phyloP scores from a whole-genome alignment of 805 yeast species.

The Yarrowia sp. region DNA sequence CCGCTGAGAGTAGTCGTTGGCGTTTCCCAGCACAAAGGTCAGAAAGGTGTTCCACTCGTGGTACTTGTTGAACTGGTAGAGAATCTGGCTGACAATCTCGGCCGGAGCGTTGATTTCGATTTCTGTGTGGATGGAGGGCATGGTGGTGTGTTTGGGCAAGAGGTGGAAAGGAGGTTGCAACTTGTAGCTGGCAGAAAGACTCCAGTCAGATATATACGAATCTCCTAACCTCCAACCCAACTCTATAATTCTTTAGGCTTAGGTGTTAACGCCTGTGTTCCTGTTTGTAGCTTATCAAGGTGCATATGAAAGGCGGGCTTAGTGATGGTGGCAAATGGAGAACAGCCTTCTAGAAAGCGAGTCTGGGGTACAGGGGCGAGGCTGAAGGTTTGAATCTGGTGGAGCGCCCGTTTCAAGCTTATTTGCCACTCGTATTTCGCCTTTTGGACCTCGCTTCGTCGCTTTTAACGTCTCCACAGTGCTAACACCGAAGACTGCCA shows the following conservation, averaged over 20 bases:
- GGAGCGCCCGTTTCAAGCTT: too few relatives aligned
- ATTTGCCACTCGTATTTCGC: too few relatives aligned
- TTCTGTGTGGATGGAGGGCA: conserved; percentile 14
- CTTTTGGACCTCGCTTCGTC: too few relatives aligned
- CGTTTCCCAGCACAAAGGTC: conserved; percentile 8
- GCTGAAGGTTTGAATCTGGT: too few relatives aligned
- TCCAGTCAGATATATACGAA: background rate
- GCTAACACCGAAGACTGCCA: background rate
- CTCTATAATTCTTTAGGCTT: conserved; percentile 6
- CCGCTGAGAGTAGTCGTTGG: conserved; percentile 6
- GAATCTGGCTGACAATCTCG: conserved; percentile 26
- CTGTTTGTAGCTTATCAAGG: background rate
- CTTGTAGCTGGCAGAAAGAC: background rate
- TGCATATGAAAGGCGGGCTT: conserved; percentile 19
- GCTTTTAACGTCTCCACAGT: too few relatives aligned
- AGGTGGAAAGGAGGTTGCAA: background rate
- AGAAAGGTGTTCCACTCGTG: conserved; percentile 29
- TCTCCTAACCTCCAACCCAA: background rate
- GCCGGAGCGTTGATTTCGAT: conserved; percentile 37
- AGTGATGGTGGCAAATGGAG: background rate
- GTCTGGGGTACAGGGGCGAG: too few relatives aligned
- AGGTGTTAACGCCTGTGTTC: conserved; percentile 1
- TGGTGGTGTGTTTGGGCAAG: too few relatives aligned
- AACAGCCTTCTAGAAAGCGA: background rate
- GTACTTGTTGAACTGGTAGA: conserved; percentile 36